A percentile compares a stretch with the other conserved stretches of the same genome.
phyloP scores from a whole-genome alignment of 768 basidiomycete species.

The Xerocomellus chrysenteron region DNA sequence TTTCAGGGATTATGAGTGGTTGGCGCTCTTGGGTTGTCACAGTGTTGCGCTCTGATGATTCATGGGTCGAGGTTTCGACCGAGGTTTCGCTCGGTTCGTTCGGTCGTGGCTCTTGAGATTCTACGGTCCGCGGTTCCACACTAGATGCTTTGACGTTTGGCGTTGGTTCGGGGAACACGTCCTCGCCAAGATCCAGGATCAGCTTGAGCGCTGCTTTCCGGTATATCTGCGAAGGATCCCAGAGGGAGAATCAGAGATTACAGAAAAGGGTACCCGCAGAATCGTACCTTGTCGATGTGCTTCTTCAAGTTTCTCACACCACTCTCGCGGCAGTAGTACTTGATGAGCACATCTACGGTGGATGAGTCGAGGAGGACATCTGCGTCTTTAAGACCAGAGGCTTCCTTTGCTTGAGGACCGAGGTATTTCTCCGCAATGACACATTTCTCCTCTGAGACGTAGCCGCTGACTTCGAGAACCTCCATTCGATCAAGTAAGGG shows the following conservation, averaged over 20 bases:
- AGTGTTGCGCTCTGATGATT: conserved; percentile 40
- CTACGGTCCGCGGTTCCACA: conserved; percentile 39
- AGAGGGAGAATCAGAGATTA: not conserved
- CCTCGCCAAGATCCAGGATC: conserved; percentile 87
- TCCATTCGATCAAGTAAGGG: conserved; percentile 96
- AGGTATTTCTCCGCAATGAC: conserved; percentile 87
- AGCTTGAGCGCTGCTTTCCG: conserved; percentile 93
- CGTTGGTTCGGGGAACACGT: conserved; percentile 71
- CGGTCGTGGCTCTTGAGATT: conserved; percentile 49
- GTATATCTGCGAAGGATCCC: conserved; percentile 65
- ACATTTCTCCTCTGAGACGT: conserved; percentile 90
- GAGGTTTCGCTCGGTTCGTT: conserved; percentile 35
- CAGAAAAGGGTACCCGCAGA: not conserved
- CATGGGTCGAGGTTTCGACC: conserved; percentile 15
- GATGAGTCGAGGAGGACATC: conserved; percentile 76
- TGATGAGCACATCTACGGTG: conserved; percentile 86
- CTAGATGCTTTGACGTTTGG: conserved; percentile 16
- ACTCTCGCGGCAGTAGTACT: conserved; percentile 96
- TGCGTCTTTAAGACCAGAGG: conserved; percentile 80
- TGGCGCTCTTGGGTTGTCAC: conserved; percentile 79
- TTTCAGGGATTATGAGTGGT: conserved; percentile 77
- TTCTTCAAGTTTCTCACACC: conserved; percentile 98
- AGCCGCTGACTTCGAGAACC: conserved; percentile 91
- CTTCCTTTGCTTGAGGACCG: conserved; percentile 90
- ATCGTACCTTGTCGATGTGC: conserved; percentile 89